phyloP scores from a whole-genome alignment of 306 rosid genomes.

The Spatholobus suberectus region DNA sequence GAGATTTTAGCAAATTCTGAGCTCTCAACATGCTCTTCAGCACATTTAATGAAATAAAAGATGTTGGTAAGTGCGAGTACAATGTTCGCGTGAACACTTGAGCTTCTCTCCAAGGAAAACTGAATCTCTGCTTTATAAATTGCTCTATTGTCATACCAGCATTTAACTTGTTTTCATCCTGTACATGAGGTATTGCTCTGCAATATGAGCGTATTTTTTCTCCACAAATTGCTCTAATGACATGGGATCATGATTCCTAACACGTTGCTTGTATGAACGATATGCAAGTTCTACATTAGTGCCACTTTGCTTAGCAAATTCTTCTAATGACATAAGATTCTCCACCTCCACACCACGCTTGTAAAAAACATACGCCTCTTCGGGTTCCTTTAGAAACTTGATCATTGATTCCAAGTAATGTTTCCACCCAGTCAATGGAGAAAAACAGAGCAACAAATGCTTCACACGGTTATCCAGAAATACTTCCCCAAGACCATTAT shows the following conservation, averaged over 20 bases:
- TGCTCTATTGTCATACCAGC: slow-evolving; percentile 30
- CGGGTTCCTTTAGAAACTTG: slow-evolving; percentile 36
- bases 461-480: slow-evolving; percentile 42
- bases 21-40: slow-evolving; percentile 36
- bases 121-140: slow-evolving; percentile 44
- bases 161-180: not conserved
- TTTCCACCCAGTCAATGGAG: slow-evolving; percentile 39
- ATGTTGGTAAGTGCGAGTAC: slow-evolving; percentile 62
- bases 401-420: slow-evolving; percentile 34
- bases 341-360: not conserved
- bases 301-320: slow-evolving; percentile 21
- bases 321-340: slow-evolving; percentile 43
- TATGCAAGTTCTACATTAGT: not conserved
- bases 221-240: slow-evolving; percentile 46
- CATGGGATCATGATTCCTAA: not conserved
- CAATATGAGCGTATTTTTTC: slow-evolving; percentile 13
- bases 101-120: slow-evolving; percentile 23
- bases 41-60: slow-evolving; percentile 33
- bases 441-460: not conserved
- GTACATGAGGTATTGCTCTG: slow-evolving; percentile 18
- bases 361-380: slow-evolving; percentile 1
- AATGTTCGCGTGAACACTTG: slow-evolving; percentile 21
- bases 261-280: slow-evolving; percentile 10
- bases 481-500: slow-evolving; percentile 27
- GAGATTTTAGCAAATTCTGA: slow-evolving; percentile 22